A percentile compares a stretch with the other conserved stretches of the same genome.
Conservation (phyloP, 495 filamentous ascomycete genomes). For the Neohortaea acidophila region DNA sequence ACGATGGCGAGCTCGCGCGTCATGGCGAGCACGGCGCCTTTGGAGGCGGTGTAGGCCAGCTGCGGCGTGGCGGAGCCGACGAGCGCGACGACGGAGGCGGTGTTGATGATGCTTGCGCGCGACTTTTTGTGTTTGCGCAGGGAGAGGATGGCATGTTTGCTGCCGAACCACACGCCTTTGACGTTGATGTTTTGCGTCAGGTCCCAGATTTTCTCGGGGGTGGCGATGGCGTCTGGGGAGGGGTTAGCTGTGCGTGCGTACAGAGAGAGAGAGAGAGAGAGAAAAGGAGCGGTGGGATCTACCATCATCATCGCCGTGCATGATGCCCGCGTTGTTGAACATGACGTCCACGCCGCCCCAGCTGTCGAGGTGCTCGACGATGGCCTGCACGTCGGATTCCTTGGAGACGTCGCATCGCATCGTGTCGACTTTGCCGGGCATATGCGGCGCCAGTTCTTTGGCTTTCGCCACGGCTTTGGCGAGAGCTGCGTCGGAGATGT, state of each 20-base stretch:
- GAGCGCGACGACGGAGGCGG: conserved; percentile 80
- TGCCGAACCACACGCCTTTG: conserved; percentile 95
- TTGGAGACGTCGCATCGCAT: conserved; percentile 50
- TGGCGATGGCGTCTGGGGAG: conserved; percentile 53
- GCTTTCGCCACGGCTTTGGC: conserved; percentile 54
- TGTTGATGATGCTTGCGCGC: conserved; percentile 79
- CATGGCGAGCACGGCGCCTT: conserved; percentile 77
- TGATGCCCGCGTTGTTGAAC: conserved; percentile 98
- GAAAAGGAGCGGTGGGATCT: neutral
- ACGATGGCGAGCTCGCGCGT: conserved; percentile 32
- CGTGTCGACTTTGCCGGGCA: conserved; percentile 42
- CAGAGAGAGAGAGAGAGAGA: neutral
- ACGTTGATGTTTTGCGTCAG: conserved; percentile 89
- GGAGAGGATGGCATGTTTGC: conserved; percentile 78
- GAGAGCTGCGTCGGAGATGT: conserved; percentile 61
- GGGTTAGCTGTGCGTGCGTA: neutral
- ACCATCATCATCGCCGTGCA: conserved; percentile 68
- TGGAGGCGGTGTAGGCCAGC: conserved; percentile 86
- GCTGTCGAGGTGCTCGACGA: conserved; percentile 53
- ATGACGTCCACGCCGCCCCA: conserved; percentile 93
- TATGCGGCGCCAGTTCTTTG: conserved; percentile 51
- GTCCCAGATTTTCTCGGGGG: conserved; percentile 87
- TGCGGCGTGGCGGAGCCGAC: conserved; percentile 92
- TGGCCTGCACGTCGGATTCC: conserved; percentile 55
- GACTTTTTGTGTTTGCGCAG: conserved; percentile 68